Evolutionary conservation across 2,329 filamentous ascomycete species (phyloP).

Genomic region (Calonectria pseudoreteaudii): DNA sequence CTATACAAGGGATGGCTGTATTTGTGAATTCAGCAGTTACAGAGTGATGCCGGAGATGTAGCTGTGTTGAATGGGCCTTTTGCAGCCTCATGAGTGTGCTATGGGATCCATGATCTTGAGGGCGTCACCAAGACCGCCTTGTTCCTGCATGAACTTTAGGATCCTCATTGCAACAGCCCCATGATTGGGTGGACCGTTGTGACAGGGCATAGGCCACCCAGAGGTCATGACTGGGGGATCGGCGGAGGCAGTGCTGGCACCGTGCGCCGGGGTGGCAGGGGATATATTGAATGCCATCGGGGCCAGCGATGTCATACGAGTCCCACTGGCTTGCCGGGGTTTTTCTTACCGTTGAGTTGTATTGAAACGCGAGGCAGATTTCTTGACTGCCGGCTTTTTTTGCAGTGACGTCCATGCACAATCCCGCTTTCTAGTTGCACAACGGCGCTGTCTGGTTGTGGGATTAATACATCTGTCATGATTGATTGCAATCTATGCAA

Average conservation of each 20-base stretch:
- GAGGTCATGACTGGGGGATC: neutral
- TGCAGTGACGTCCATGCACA: neutral
- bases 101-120: neutral
- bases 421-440: neutral
- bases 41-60: neutral
- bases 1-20: neutral
- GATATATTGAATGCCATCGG: neutral
- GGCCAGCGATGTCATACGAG: neutral
- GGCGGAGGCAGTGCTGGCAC: constrained; percentile 1
- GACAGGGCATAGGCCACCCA: neutral
- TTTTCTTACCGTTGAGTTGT: neutral
- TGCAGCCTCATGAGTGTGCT: neutral
- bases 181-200: neutral
- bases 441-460: neutral
- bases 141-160: neutral
- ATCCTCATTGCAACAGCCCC: neutral
- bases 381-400: no score
- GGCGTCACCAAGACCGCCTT: neutral
- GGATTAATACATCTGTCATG: neutral
- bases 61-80: neutral
- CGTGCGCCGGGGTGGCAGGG: constrained; percentile 1
- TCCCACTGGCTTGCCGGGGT: neutral
- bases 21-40: neutral
- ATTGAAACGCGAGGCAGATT: constrained; percentile 3
- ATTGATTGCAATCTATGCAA: neutral